Conservation (phyloP, 768 basidiomycete species). For the Austroboletus festivus region DNA sequence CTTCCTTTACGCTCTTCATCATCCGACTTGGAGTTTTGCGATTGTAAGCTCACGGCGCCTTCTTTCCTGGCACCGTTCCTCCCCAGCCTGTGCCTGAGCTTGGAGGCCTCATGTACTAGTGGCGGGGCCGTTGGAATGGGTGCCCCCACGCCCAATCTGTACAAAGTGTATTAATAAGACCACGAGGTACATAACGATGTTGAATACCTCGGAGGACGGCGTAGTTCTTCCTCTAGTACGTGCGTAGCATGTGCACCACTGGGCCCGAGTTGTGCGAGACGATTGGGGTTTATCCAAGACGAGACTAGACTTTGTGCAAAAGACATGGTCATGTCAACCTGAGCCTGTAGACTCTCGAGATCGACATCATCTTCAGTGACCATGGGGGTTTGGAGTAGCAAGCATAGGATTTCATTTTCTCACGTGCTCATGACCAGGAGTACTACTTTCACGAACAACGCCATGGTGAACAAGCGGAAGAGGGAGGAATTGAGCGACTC, state of each 20-base stretch:
- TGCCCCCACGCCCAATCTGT: conserved; percentile 75
- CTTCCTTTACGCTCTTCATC: conserved; percentile 57
- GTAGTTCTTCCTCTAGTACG: conserved; percentile 65
- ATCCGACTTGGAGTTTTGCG: conserved; percentile 29
- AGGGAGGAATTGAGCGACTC: conserved; percentile 46
- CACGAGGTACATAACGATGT: background rate
- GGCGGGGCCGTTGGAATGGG: conserved; percentile 47
- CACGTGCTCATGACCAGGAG: too few relatives aligned
- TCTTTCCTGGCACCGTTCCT: conserved; percentile 48
- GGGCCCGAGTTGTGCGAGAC: conserved; percentile 37
- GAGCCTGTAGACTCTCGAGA: conserved; percentile 70
- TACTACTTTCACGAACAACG: background rate
- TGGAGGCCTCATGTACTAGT: conserved; percentile 52
- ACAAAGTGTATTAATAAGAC: conserved; percentile 6
- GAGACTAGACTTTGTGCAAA: conserved; percentile 69
- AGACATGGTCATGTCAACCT: conserved; percentile 77
- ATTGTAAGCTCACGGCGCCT: conserved; percentile 35
- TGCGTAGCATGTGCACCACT: conserved; percentile 37
- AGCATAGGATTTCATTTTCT: too few relatives aligned
- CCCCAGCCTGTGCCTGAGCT: conserved; percentile 57
- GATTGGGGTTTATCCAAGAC: conserved; percentile 68
- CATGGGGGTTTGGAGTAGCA: conserved; percentile 21
- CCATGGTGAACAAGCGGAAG: conserved; percentile 51
- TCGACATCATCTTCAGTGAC: conserved; percentile 57
- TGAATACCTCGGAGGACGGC: conserved; percentile 63